Evolutionary conservation across 305 asterid genomes (phyloP).

Genomic region (Rubia peregrina): DNA sequence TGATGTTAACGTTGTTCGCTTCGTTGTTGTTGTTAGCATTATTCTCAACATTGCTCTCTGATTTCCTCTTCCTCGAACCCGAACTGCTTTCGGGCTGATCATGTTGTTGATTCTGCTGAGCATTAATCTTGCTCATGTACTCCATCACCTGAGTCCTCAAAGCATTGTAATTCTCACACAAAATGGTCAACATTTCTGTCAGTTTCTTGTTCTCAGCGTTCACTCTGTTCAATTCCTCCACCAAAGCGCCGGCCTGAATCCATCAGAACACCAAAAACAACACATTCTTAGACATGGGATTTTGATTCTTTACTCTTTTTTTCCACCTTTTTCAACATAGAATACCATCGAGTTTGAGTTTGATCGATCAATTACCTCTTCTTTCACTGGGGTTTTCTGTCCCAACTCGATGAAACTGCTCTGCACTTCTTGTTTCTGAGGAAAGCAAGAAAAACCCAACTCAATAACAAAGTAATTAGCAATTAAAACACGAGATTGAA

Average conservation of each 20-base stretch:
- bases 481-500: neutral
- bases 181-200: constrained; percentile 44
- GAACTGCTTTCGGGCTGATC: constrained; percentile 15
- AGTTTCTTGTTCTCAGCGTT: constrained; percentile 74
- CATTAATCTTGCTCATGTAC: constrained; percentile 29
- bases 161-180: constrained; percentile 53
- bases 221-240: constrained; percentile 65
- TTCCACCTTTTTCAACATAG: neutral
- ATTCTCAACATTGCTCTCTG: constrained; percentile 22
- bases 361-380: constrained; percentile 35
- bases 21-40: constrained; percentile 9
- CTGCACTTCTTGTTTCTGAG: constrained; percentile 59
- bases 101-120: neutral
- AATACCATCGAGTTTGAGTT: neutral
- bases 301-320: neutral
- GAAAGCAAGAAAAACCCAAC: neutral
- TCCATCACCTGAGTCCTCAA: constrained; percentile 41
- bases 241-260: constrained; percentile 42
- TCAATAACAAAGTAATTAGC: neutral
- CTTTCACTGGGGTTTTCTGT: constrained; percentile 25
- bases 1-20: neutral
- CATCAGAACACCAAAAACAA: neutral
- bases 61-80: constrained; percentile 44
- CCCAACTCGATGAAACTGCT: constrained; percentile 40
- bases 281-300: neutral